These are phyloP conservation scores for Ciborinia camelliae DNA, from an alignment of 2,329 filamentous ascomycete genomes.

Conservation along the genomic window DNA sequence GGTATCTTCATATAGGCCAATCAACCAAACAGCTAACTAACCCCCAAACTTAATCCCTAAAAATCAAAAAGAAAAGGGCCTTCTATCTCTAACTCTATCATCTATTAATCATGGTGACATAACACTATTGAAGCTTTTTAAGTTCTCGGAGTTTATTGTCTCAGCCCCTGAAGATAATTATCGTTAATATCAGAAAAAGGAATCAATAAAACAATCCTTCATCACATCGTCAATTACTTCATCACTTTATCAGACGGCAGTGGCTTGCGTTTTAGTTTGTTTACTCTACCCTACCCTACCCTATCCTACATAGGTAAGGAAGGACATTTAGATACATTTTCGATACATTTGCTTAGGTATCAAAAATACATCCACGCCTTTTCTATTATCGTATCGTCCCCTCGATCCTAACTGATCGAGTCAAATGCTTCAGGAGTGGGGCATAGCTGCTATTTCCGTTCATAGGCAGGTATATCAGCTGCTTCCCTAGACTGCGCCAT, in stretches of 20 bases:
- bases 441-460: not conserved
- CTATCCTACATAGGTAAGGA: no score
- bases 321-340: not conserved
- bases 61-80: not conserved
- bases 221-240: no score
- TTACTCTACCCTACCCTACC: not conserved
- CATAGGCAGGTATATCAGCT: constrained; percentile 7
- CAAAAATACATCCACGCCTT: not conserved
- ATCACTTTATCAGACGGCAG: no score
- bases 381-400: constrained; percentile 14
- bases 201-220: not conserved
- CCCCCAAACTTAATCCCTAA: not conserved
- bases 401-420: constrained; percentile 3
- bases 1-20: not conserved
- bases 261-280: constrained; percentile 4
- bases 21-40: not conserved
- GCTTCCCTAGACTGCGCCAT: constrained; percentile 15
- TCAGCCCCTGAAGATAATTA: constrained; percentile 17
- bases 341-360: not conserved
- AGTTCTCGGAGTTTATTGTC: constrained; percentile 18
- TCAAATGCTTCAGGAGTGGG: constrained; percentile 5
- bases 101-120: constrained; percentile 15
- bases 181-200: not conserved
- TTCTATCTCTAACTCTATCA: no score
- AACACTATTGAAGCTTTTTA: constrained; percentile 10